These are phyloP conservation scores for Streptanthus diversifolius DNA, from an alignment of 345 rosid genomes.

Conservation along the genomic window DNA sequence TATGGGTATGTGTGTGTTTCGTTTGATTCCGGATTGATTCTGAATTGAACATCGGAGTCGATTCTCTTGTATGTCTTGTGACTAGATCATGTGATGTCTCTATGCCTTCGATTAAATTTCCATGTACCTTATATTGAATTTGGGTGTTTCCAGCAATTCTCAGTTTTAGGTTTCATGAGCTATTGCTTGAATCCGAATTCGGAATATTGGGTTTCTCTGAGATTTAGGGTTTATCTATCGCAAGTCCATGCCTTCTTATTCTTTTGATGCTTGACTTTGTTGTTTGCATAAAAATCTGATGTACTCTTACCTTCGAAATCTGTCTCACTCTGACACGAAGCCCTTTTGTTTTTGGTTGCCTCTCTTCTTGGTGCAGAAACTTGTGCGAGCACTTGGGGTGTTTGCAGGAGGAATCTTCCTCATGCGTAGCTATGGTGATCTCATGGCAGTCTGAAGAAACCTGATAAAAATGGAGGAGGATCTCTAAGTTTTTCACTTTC, in stretches of 20 bases:
- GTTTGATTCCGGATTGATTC: background rate
- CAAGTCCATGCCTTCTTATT: background rate
- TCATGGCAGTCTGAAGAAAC: constrained; percentile 60
- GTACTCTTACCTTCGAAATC: background rate
- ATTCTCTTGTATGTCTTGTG: background rate
- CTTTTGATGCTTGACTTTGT: background rate
- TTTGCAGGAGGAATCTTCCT: constrained; percentile 76
- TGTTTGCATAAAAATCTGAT: background rate
- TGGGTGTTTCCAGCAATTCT: background rate
- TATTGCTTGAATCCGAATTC: background rate
- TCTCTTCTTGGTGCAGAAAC: constrained; percentile 48
- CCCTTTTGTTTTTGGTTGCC: background rate
- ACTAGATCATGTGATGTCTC: background rate
- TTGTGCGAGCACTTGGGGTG: constrained; percentile 63
- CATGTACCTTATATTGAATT: no score
- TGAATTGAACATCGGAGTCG: background rate
- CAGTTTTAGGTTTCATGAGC: background rate
- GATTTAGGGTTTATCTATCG: constrained; percentile 1
- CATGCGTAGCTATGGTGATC: constrained; percentile 88
- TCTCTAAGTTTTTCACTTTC: background rate
- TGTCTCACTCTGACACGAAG: background rate
- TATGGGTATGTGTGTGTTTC: background rate
- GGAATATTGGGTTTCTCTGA: background rate
- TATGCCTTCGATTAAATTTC: background rate
- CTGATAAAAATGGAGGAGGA: constrained; percentile 28